phyloP scores from a whole-genome alignment of 371 early-diverging fungal species.

The Mortierella sp. region DNA sequence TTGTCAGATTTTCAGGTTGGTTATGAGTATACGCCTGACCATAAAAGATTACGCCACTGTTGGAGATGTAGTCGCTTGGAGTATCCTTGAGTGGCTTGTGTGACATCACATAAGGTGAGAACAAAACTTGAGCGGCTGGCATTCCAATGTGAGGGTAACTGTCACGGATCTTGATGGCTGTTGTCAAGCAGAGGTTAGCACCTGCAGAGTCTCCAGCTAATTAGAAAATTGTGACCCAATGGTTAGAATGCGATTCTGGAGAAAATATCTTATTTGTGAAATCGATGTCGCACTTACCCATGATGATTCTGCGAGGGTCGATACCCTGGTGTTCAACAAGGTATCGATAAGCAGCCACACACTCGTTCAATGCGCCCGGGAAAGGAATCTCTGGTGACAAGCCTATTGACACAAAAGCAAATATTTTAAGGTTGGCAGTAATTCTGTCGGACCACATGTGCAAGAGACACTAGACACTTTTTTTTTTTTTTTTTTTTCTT shows the following conservation, averaged over 20 bases:
- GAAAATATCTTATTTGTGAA: neutral
- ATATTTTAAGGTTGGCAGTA: too few species aligned
- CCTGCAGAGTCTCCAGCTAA: conserved; percentile 55
- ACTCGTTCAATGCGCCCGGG: conserved; percentile 63
- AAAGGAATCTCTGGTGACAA: conserved; percentile 58
- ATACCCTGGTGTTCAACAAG: conserved; percentile 50
- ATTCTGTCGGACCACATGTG: too few species aligned
- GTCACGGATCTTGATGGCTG: conserved; percentile 46
- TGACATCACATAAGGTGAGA: conserved; percentile 53
- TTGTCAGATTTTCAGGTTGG: conserved; percentile 25
- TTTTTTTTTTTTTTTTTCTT: neutral
- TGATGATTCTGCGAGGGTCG: conserved; percentile 40
- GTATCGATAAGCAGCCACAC: conserved; percentile 62
- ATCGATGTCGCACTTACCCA: conserved; percentile 27
- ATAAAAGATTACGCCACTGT: conserved; percentile 11
- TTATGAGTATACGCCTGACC: conserved; percentile 36
- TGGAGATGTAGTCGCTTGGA: conserved; percentile 36
- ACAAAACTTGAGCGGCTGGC: conserved; percentile 49
- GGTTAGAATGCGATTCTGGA: neutral
- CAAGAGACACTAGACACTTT: too few species aligned
- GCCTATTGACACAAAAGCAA: conserved; percentile 18
- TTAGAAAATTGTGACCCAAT: neutral
- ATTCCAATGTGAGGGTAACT: conserved; percentile 31
- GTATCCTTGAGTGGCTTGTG: conserved; percentile 38
- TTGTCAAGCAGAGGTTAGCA: conserved; percentile 46